A percentile compares a stretch with the other conserved stretches of the same genome.
These are phyloP conservation scores for Penicillium sp. DNA, from an alignment of 2,329 filamentous ascomycete species.

Conservation along the genomic window DNA sequence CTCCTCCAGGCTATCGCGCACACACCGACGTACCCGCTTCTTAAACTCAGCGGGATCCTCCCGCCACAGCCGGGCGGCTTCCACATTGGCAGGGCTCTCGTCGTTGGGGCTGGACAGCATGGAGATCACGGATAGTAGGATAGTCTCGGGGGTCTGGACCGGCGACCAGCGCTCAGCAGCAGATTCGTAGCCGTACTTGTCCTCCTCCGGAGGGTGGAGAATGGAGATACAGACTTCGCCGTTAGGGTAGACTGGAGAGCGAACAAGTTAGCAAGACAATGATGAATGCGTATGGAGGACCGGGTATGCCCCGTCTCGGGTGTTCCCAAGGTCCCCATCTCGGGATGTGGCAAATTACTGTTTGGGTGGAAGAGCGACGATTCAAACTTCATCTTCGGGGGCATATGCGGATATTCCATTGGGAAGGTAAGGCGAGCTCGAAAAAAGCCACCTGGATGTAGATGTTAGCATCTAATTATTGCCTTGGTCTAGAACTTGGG, in stretches of 20 bases:
- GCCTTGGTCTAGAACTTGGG: not conserved
- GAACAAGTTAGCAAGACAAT: not conserved
- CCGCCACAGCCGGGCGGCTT: conserved; percentile 84
- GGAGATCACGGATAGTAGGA: conserved; percentile 86
- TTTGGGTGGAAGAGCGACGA: conserved; percentile 91
- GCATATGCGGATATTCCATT: conserved; percentile 78
- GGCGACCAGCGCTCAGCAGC: conserved; percentile 91
- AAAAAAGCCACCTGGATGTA: conserved; percentile 77
- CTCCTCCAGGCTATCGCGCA: conserved; percentile 76
- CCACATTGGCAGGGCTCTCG: conserved; percentile 91
- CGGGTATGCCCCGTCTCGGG: not conserved
- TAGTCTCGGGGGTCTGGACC: conserved; percentile 93
- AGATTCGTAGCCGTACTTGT: conserved; percentile 89
- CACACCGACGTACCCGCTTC: conserved; percentile 73
- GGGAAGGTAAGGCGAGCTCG: conserved; percentile 83
- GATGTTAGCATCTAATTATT: not conserved
- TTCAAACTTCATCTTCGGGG: conserved; percentile 86
- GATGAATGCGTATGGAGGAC: not conserved
- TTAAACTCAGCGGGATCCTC: conserved; percentile 79
- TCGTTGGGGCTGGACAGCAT: conserved; percentile 92
- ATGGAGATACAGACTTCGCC: conserved; percentile 96
- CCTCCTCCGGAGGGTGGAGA: conserved; percentile 90
- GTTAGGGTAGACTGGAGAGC: conserved; percentile 68
- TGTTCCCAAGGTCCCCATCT: not conserved
- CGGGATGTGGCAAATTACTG: conserved; percentile 49